Evolutionary conservation across 2,329 filamentous ascomycete genomes (phyloP), one percentile per base, ranked within the genome.

Genomic region (Basipetospora sp.): DNA sequence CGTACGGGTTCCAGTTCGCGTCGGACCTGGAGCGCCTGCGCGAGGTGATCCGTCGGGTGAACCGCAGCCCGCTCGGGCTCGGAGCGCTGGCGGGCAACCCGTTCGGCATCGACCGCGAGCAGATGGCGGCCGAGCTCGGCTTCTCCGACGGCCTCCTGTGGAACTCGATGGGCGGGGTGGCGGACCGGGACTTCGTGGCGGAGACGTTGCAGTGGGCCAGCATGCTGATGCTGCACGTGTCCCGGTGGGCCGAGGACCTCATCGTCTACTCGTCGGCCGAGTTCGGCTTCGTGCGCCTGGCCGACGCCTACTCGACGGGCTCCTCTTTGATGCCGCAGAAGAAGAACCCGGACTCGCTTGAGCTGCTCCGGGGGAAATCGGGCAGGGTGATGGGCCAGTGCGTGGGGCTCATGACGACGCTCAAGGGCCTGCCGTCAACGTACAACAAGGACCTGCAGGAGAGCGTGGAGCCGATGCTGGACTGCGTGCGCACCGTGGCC

Each of bases 401-500:
- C 74, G 72, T 80, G 4, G 83, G 82, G 27, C 60, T 90, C 45
- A 84, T 88, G 48, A 74, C 83, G 56, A 82, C 76, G 27, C 67
- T 63, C 39, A 71, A 71, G 55, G 80, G 80, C 40, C 71, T 90
- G 19, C 81, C 83, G 2, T 80, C 72, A 31, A 85, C 80, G 3
- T 92, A 92, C 65, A 88, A 92, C 65, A 93, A 92, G 60, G 84
- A 93, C 56, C 60, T 92, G n/a, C 84, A 94, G 59, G 85, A 93
- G 60, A 79, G 74, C 41, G 77, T 83, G 43, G 80, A 92, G 65
- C 79, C 80, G n/a, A 74, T 93, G 60, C 71, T 93, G 34, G 83
- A 92, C 56, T 74, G 78, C 54, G 72, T 87, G 57, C 82, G 86
- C 68, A 88, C 83, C 5, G 69, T 90, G 43, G 71, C 69, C 40